Percentiles rank a stretch among this genome's conserved stretches.
phyloP scores from a whole-genome alignment of 2,329 filamentous ascomycete genomes.

The Epichloe typhina region DNA sequence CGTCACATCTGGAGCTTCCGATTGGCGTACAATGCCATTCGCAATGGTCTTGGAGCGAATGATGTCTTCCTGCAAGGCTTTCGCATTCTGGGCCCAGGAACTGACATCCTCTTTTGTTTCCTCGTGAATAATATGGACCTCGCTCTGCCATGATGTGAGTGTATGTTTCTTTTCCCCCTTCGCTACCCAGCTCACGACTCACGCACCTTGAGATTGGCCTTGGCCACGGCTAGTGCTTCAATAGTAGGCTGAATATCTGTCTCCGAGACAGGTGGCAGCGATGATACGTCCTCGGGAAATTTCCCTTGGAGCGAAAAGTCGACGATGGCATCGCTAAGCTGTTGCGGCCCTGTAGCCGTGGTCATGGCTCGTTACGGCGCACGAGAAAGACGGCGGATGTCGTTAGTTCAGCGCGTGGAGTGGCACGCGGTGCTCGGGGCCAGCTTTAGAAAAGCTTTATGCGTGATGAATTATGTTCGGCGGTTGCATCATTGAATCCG shows the following conservation, averaged over 20 bases:
- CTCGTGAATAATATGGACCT: slow-evolving; percentile 65
- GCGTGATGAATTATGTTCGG: background rate
- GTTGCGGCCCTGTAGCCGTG: slow-evolving; percentile 15
- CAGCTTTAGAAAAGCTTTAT: background rate
- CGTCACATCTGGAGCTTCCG: slow-evolving; percentile 47
- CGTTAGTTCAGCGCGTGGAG: background rate
- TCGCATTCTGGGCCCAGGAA: slow-evolving; percentile 75
- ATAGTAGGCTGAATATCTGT: slow-evolving; percentile 27
- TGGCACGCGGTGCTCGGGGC: background rate
- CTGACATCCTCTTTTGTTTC: slow-evolving; percentile 69
- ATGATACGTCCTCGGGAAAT: slow-evolving; percentile 28
- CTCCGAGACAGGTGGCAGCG: slow-evolving; percentile 23
- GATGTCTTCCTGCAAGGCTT: slow-evolving; percentile 75
- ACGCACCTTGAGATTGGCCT: slow-evolving; percentile 26
- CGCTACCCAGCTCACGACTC: background rate
- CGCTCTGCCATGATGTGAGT: slow-evolving; percentile 22
- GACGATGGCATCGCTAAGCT: slow-evolving; percentile 27
- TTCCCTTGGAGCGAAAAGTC: slow-evolving; percentile 26
- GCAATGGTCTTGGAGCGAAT: slow-evolving; percentile 67
- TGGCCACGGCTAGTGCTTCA: slow-evolving; percentile 22
- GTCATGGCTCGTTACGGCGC: slow-evolving; percentile 15
- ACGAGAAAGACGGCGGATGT: background rate
- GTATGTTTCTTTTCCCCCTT: background rate
- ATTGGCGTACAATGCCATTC: slow-evolving; percentile 65
- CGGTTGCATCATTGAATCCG: background rate